Evolutionary conservation across 148 eudicot genomes (phyloP), one percentile per base, ranked within the genome.

Genomic region (Arctostaphylos glauca): DNA sequence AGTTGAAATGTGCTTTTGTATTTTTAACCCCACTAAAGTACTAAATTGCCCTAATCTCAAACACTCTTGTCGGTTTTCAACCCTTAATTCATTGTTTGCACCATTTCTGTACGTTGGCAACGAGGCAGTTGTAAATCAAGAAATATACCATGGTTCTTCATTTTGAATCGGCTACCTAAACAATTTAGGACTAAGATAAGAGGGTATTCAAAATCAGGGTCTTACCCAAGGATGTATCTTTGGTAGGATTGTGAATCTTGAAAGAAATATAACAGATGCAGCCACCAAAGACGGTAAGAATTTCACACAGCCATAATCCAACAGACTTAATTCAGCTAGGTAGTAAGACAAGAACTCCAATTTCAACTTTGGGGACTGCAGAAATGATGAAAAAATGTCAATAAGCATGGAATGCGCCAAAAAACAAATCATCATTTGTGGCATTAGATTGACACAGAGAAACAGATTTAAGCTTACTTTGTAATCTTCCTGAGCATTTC

Each of bases 271-370:
- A 46, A 88, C 97, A 14, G 99, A 87, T 58, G 98, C 99, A 64
- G 99, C 95, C 64, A 96, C 87, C 84, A 88, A 68, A 70, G 99
- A 96, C 58, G 99, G 99, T 86, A 92, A 84, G 88, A 89, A 92
- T 83, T 90, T 90, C 23, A 96, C 74, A 62, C 97, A 92, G 25
- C 91, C 92, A 80, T 90, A 90, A 67, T 96, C 99, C 25, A 96
- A 81, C 85, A 96, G 88, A 71, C 95, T 96, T 44, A 96, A 87
- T 85, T 96, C 99, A 13, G 98, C 94, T 46, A 96, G 81, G 85
- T 93, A 94, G 84, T 86, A 87, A n/a, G 90, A 88, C 81, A 96
- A 58, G 85, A 92, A 96, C 80, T 93, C 98, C 72, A 93, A 74
- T 66, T 86, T 86, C 88, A 91, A 78, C 83, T 86, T 85, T 0